Evolutionary conservation across 2,329 filamentous ascomycete species (phyloP), one percentile per base, ranked within the genome.

Genomic region (Eutypella sp.): DNA sequence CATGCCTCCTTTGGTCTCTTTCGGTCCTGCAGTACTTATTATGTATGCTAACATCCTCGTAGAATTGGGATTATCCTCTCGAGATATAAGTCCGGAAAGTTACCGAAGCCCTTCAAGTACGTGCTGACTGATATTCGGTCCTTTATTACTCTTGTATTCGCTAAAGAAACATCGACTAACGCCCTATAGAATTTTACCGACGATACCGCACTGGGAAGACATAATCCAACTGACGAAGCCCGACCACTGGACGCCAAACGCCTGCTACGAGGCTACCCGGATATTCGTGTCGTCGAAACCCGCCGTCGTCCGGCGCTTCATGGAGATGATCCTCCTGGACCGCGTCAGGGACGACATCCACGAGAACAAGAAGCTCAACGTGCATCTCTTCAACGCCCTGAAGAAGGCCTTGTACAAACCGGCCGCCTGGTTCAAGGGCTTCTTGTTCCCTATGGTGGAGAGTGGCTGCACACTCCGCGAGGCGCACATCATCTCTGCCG

Each of bases 351-450:
- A 96, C 59, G 88, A 97, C 58, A 97, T 99, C 49, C 84, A 85
- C 62, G 90, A 99, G 67, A 90, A 84, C 52, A 93, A 93, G 69
- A 96, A 96, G 66, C 76, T 99, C 47, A 96, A 96, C 60, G 85
- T 96, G 0, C 93, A 99, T 65, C 75, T 97, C 7, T 99, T 96
- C 78, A 92, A 95, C 58, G 81, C 89, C 0, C 74, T 99, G 47
- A 96, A 96, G 70, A 96, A 96, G 65, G 82, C 82, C 7, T 76
- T 96, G 13, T 96, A 96, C 74, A 95, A 96, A 66, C 93, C 93
- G 6, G 85, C 89, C 0, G 90, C 91, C 16, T 99, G 95, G 69
- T 99, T 99, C 79, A 96, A 96, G 67, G 93, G 91, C 4, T 82
- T 99, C 56, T 75, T 99, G 15, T 97, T 97, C 63, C 93, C 93